phyloP scores from a whole-genome alignment of 768 basidiomycete species.

The Floccularia luteovirens region DNA sequence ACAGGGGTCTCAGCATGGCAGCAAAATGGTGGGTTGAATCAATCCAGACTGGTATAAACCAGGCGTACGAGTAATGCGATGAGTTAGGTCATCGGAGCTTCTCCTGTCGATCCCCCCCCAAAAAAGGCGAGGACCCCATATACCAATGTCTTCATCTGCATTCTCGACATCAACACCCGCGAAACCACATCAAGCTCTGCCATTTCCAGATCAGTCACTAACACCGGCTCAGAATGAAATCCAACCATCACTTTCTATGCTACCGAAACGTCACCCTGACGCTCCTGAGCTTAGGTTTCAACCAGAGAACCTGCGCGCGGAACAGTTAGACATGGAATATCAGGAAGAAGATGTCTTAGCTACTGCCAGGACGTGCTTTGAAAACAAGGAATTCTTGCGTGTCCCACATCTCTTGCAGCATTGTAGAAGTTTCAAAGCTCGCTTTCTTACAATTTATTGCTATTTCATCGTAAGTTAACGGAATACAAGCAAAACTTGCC shows the following conservation, averaged over 20 bases:
- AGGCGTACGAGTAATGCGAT: too few species aligned
- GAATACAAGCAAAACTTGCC: not conserved
- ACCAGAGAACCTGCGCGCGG: conserved; percentile 22
- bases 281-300: conserved; percentile 22
- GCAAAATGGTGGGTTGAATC: conserved; percentile 61
- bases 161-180: conserved; percentile 60
- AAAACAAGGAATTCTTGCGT: conserved; percentile 71
- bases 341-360: conserved; percentile 69
- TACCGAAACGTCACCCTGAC: conserved; percentile 23
- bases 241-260: conserved; percentile 16
- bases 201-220: conserved; percentile 28
- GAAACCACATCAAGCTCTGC: conserved; percentile 32
- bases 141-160: conserved; percentile 15
- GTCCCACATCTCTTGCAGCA: conserved; percentile 56
- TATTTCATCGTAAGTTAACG: conserved; percentile 69
- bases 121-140: conserved; percentile 25
- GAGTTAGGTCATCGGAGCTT: conserved; percentile 67
- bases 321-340: conserved; percentile 40
- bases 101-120: conserved; percentile 48
- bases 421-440: conserved; percentile 65
- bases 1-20: conserved; percentile 61
- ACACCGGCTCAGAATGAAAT: conserved; percentile 21
- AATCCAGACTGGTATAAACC: conserved; percentile 7
- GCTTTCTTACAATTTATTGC: conserved; percentile 74
- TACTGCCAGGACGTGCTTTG: conserved; percentile 67